Base-by-base conservation (phyloP, 352 stramenopile genomes). In the Phytophthora pinifolia region DNA sequence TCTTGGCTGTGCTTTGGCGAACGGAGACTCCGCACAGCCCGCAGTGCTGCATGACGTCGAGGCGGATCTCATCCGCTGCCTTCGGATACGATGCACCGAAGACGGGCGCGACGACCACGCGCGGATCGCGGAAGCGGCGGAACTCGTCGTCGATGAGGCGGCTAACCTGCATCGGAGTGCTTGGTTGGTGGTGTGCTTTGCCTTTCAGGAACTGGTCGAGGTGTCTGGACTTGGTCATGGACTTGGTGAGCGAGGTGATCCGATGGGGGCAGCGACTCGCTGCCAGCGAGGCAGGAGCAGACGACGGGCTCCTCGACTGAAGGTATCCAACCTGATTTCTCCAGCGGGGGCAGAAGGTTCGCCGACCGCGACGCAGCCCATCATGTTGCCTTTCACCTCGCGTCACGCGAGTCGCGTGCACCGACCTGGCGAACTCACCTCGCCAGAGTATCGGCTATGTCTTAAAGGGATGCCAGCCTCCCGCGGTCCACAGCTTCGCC, bases 301-400 rank as follows among this genome's bases (percentile, higher is more conserved):
- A 38, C 41, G 32, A 34, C 38, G 38, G 38, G 38, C 10, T 35
- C 25, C 14, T 30, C 18, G 14, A 46, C 32, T 51, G 51, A 51
- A 52, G 51, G 41, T 59, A 59, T 51, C 42, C 52, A 18, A 39
- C 33, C 42, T 59, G 51, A 59, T 51, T 59, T 52, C 52, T 25
- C 15, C 12, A 51, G 33, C 20, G 47, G n/a, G 13, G 12, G 35
- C 46, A 54, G 46, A 54, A 54, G 34, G 33, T 54, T 36, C 46
- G n/a, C 22, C 20, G 45, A 52, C 22, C 22, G 3, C 29, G 22
- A 6, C 22, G 12, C 20, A 42, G 17, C 30, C n/a, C 17, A 48
- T 36, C 25, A 48, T 36, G n/a, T 48, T 36, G 13, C 42, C 25
- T n/a, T n/a, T n/a, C n/a, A n/a, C n/a, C n/a, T n/a, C n/a, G n/a